Percentiles rank a stretch among this genome's conserved stretches.
Evolutionary conservation across 2,329 filamentous ascomycete species (phyloP).

Genomic region (Trichoderma simmonsii): DNA sequence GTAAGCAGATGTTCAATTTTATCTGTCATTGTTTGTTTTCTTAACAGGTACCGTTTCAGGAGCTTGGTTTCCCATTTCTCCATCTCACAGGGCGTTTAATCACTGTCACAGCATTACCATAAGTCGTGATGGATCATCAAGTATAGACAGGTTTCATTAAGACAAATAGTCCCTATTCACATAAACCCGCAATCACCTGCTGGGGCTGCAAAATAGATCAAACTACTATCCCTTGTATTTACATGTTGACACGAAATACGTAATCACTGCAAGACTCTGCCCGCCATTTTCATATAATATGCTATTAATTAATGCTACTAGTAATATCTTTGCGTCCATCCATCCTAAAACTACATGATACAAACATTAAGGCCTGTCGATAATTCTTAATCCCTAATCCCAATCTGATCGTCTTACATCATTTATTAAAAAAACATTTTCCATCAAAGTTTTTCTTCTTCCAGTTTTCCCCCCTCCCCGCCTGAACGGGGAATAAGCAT

Average conservation of each 20-base stretch:
- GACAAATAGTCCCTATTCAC: background rate
- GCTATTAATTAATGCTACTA: background rate
- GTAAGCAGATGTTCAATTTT: constrained; percentile 38
- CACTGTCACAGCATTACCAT: background rate
- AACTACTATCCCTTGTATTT: background rate
- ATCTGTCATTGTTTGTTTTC: constrained; percentile 20
- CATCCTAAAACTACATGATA: background rate
- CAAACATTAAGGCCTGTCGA: constrained; percentile 4
- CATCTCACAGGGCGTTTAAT: background rate
- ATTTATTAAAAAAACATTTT: constrained; percentile 1
- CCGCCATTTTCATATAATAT: background rate
- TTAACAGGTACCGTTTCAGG: background rate
- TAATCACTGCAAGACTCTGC: background rate
- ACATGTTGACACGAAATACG: background rate
- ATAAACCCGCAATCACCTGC: background rate
- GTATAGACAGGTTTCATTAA: background rate
- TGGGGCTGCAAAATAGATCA: background rate
- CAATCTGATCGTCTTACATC: background rate
- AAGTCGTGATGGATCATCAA: background rate
- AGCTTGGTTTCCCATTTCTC: background rate
- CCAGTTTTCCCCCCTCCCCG: background rate
- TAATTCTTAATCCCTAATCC: background rate
- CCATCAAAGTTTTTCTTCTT: background rate
- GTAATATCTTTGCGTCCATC: background rate
- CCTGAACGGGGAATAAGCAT: background rate